phyloP scores from a whole-genome alignment of 371 early-diverging fungal genomes.

The Mucor mucedo region DNA sequence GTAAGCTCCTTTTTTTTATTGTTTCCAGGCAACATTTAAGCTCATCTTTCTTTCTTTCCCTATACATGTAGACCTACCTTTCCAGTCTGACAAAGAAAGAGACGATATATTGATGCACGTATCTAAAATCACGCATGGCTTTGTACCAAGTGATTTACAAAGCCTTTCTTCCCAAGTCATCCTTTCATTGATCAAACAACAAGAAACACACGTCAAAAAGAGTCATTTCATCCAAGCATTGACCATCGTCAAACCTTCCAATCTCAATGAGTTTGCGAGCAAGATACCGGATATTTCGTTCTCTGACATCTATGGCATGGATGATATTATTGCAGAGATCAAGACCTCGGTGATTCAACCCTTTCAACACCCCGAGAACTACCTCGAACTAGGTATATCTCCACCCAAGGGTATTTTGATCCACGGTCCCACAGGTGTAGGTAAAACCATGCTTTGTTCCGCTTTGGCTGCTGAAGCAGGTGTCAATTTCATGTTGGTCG shows the following conservation, averaged over 20 bases:
- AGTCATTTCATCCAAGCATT: slow-evolving; percentile 56
- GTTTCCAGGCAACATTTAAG: background rate
- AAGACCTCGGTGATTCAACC: slow-evolving; percentile 76
- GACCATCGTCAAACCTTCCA: slow-evolving; percentile 59
- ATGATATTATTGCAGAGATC: slow-evolving; percentile 65
- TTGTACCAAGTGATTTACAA: slow-evolving; percentile 77
- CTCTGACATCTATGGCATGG: slow-evolving; percentile 70
- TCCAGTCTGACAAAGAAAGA: slow-evolving; percentile 50
- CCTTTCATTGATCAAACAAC: slow-evolving; percentile 46
- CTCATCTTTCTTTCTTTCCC: background rate
- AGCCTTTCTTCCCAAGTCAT: slow-evolving; percentile 65
- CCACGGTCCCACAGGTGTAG: slow-evolving; percentile 99
- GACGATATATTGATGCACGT: slow-evolving; percentile 73
- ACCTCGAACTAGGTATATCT: slow-evolving; percentile 83
- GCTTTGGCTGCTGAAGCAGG: slow-evolving; percentile 90
- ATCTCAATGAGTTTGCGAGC: slow-evolving; percentile 59
- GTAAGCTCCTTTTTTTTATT: slow-evolving; percentile 32
- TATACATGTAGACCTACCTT: slow-evolving; percentile 52
- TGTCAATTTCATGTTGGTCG: slow-evolving; percentile 78
- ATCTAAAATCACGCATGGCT: slow-evolving; percentile 95
- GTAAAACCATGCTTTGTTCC: slow-evolving; percentile 97
- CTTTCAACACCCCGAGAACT: slow-evolving; percentile 86
- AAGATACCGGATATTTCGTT: slow-evolving; percentile 69
- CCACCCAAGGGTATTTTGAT: slow-evolving; percentile 97
- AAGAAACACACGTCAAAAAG: slow-evolving; percentile 1